phyloP scores from a whole-genome alignment of 495 filamentous ascomycete genomes.

The Parmelia sp. region DNA sequence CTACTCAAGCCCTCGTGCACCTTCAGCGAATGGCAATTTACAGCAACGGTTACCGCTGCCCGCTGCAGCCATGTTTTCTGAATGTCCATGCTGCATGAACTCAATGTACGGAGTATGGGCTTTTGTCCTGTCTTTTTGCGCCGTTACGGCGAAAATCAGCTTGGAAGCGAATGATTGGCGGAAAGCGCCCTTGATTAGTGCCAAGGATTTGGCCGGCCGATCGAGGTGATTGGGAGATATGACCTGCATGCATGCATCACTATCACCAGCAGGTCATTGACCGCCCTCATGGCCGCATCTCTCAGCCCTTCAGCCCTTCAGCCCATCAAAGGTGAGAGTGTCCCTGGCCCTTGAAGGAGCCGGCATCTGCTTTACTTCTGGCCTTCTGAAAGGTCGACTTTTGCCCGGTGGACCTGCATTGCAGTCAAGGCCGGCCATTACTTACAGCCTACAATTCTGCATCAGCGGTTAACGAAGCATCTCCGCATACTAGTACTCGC shows the following conservation, averaged over 20 bases:
- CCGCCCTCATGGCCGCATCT: not conserved
- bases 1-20: not conserved
- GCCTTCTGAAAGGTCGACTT: not conserved
- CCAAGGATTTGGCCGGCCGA: not conserved
- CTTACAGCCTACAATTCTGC: not conserved
- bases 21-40: not conserved
- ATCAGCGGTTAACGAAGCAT: conserved; percentile 4
- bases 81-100: conserved; percentile 17
- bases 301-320: conserved; percentile 9
- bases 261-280: conserved; percentile 6
- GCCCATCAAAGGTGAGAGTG: not conserved
- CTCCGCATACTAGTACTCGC: not conserved
- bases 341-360: not conserved
- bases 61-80: not conserved
- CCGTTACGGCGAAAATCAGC: not conserved
- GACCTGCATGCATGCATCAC: conserved; percentile 7
- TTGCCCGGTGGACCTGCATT: conserved; percentile 2
- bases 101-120: conserved; percentile 13
- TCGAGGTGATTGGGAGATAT: conserved; percentile 7
- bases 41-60: conserved; percentile 4
- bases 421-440: not conserved
- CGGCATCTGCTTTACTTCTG: conserved; percentile 1
- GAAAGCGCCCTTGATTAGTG: conserved; percentile 2
- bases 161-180: conserved; percentile 9
- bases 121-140: not conserved